phyloP scores from a whole-genome alignment of 2,329 filamentous ascomycete species.

The Helotiales sp. region DNA sequence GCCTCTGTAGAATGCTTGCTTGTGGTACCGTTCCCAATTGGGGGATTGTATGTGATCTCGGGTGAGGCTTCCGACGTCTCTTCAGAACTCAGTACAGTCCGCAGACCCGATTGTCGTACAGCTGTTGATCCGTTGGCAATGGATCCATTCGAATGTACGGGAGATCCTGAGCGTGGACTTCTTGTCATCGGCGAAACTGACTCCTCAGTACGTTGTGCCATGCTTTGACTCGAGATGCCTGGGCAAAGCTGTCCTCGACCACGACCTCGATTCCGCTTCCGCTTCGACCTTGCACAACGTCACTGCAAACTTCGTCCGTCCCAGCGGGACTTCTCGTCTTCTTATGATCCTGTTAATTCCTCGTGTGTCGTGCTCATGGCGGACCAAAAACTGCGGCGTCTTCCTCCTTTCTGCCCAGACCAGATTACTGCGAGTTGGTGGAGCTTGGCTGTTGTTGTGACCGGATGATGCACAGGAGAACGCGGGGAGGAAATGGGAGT shows the following conservation, averaged over 20 bases:
- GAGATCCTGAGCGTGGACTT: constrained; percentile 40
- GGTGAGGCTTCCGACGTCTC: constrained; percentile 19
- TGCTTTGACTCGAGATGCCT: constrained; percentile 23
- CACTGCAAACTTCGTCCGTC: not conserved
- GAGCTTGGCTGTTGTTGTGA: not conserved
- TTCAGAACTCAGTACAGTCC: constrained; percentile 37
- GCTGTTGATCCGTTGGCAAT: constrained; percentile 35
- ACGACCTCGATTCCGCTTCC: not conserved
- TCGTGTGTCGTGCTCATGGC: constrained; percentile 18
- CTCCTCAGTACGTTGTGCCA: constrained; percentile 41
- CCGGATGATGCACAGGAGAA: not conserved
- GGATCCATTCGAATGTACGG: constrained; percentile 31
- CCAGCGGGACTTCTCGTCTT: not conserved
- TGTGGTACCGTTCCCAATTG: constrained; percentile 27
- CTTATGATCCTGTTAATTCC: not conserved
- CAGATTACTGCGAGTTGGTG: not conserved
- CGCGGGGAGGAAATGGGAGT: not conserved
- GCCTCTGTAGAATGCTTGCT: constrained; percentile 34
- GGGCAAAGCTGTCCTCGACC: not conserved
- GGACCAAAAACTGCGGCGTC: not conserved
- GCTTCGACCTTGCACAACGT: constrained; percentile 11
- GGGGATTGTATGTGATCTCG: constrained; percentile 23
- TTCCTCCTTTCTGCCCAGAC: constrained; percentile 9
- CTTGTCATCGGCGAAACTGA: constrained; percentile 46
- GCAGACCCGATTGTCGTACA: constrained; percentile 37